Evolutionary conservation across 345 rosid species (phyloP).

Genomic region (Xanthoceras sorbifolium): DNA sequence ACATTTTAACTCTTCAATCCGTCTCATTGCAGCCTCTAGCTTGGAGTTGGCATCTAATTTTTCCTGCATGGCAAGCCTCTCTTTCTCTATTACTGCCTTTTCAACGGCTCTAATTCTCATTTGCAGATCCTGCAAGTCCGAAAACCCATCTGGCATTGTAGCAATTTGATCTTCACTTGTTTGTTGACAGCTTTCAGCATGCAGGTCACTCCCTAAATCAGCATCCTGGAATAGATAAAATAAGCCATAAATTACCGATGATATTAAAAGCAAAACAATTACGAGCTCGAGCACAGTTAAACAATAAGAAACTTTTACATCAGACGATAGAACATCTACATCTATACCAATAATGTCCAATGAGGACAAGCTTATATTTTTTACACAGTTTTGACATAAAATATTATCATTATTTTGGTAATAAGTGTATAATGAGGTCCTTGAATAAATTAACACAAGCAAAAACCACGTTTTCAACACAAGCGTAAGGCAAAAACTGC

Average conservation of each 20-base stretch:
- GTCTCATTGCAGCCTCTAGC: conserved; percentile 53
- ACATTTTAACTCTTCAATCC: conserved; percentile 52
- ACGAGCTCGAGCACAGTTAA: background rate
- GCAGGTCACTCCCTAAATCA: conserved; percentile 18
- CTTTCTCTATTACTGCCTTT: conserved; percentile 58
- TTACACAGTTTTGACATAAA: conserved; percentile 7
- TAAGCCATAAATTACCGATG: conserved; percentile 1
- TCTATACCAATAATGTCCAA: conserved; percentile 10
- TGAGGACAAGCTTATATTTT: conserved; percentile 4
- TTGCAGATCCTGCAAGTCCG: conserved; percentile 57
- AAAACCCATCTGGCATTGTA: conserved; percentile 28
- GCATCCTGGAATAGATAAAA: conserved; percentile 46
- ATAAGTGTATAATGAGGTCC: background rate
- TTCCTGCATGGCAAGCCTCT: conserved; percentile 57
- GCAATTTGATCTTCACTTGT: conserved; percentile 30
- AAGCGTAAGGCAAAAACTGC: background rate
- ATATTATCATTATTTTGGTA: background rate
- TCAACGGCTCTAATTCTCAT: conserved; percentile 68
- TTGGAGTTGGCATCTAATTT: conserved; percentile 50
- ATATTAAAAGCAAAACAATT: conserved; percentile 3
- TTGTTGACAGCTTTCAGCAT: conserved; percentile 36
- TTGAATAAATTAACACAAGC: background rate
- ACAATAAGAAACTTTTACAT: background rate
- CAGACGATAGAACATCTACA: conserved; percentile 12
- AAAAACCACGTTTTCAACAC: background rate